Conservation (phyloP, 139 green algal genomes). For the Chlamydomonas sp. region DNA sequence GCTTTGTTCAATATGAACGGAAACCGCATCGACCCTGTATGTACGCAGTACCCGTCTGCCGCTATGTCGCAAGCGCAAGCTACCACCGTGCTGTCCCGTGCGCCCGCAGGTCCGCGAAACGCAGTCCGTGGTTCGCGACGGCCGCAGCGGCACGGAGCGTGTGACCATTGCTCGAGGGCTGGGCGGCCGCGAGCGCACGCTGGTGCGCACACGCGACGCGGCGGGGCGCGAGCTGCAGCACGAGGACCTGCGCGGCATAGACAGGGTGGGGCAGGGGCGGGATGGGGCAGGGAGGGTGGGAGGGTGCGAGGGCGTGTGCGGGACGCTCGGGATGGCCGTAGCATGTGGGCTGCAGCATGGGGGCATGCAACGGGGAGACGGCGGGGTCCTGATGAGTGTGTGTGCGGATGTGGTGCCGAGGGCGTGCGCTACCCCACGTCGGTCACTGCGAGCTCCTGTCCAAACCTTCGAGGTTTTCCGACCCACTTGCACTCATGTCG, state of each 20-base stretch:
- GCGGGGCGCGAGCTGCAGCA: conserved; percentile 25
- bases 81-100: background rate
- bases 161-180: conserved; percentile 54
- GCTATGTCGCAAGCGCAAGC: background rate
- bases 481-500: too few relatives aligned
- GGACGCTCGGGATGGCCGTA: too few relatives aligned
- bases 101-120: conserved; percentile 52
- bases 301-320: background rate
- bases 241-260: conserved; percentile 25
- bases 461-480: too few relatives aligned
- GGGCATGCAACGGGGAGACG: too few relatives aligned
- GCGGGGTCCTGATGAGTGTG: too few relatives aligned
- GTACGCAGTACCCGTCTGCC: too few relatives aligned
- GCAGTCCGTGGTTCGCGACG: conserved; percentile 52
- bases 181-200: conserved; percentile 37
- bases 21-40: too few relatives aligned
- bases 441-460: too few relatives aligned
- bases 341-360: too few relatives aligned
- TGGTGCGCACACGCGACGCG: conserved; percentile 31
- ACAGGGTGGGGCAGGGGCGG: background rate
- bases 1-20: too few relatives aligned
- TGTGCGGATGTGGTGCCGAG: too few relatives aligned
- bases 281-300: background rate
- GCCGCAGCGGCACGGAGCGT: conserved; percentile 43
- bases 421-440: too few relatives aligned